Evolutionary conservation across 2,329 filamentous ascomycete species (phyloP).

Genomic region (Verticillium alfalfae): DNA sequence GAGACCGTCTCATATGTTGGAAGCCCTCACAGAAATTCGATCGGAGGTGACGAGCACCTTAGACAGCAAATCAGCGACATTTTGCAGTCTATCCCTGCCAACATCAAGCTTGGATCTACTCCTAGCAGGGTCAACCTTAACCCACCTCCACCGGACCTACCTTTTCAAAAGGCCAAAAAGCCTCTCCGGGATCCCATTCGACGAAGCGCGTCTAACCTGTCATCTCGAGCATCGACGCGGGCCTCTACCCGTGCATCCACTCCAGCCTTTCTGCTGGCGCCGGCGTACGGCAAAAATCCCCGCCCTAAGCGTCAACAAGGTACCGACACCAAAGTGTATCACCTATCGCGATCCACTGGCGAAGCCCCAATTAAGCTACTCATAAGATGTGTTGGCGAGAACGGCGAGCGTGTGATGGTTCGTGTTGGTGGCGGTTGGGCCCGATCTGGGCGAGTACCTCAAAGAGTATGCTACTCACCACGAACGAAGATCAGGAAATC

Average conservation of each 20-base stretch:
- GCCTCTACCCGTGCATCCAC: slow-evolving; percentile 48
- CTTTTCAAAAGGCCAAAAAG: slow-evolving; percentile 40
- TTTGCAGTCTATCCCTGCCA: slow-evolving; percentile 69
- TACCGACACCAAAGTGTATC: slow-evolving; percentile 84
- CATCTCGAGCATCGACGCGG: slow-evolving; percentile 25
- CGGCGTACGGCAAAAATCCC: slow-evolving; percentile 44
- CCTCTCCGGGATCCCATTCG: slow-evolving; percentile 35
- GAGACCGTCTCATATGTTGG: slow-evolving; percentile 24
- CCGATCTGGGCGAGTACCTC: slow-evolving; percentile 89
- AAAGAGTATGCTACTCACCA: slow-evolving; percentile 92
- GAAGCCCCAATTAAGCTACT: slow-evolving; percentile 91
- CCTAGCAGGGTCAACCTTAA: slow-evolving; percentile 45
- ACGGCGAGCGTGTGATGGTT: slow-evolving; percentile 92
- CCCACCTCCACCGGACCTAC: slow-evolving; percentile 53
- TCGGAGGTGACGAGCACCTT: slow-evolving; percentile 59
- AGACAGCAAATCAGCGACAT: slow-evolving; percentile 78
- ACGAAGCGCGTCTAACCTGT: slow-evolving; percentile 44
- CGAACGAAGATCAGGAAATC: slow-evolving; percentile 57
- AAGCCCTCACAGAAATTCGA: slow-evolving; percentile 26
- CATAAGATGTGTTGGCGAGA: slow-evolving; percentile 85
- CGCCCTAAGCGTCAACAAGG: slow-evolving; percentile 47
- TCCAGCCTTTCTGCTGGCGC: slow-evolving; percentile 65
- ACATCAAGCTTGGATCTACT: slow-evolving; percentile 65
- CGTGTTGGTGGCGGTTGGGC: slow-evolving; percentile 98
- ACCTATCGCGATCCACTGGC: slow-evolving; percentile 77